A percentile compares a stretch with the other conserved stretches of the same genome.
These are phyloP conservation scores for Suhomyces emberorum DNA, from an alignment of 805 yeast genomes.

Conservation along the genomic window DNA sequence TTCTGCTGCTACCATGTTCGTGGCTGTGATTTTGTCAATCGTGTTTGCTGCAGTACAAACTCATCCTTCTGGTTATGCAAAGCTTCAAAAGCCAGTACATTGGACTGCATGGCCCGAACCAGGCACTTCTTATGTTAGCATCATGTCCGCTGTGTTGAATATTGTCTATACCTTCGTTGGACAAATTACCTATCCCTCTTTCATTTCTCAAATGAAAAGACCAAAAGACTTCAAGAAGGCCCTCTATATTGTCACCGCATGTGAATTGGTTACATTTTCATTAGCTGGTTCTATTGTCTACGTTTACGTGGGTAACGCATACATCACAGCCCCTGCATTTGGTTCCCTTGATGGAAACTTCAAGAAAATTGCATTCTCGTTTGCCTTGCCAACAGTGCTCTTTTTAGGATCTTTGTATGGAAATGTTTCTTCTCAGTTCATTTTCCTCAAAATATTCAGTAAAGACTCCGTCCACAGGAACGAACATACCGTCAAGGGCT, in stretches of 20 bases:
- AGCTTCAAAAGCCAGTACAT: slow-evolving; percentile 29
- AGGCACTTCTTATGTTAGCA: slow-evolving; percentile 53
- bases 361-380: slow-evolving; percentile 56
- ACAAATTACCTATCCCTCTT: slow-evolving; percentile 61
- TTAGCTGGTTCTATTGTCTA: slow-evolving; percentile 58
- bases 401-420: slow-evolving; percentile 56
- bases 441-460: slow-evolving; percentile 46
- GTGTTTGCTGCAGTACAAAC: slow-evolving; percentile 51
- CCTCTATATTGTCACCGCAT: slow-evolving; percentile 46
- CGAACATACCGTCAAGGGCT: slow-evolving; percentile 48
- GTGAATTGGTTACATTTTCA: slow-evolving; percentile 48
- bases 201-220: slow-evolving; percentile 55
- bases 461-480: slow-evolving; percentile 42
- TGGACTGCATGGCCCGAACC: slow-evolving; percentile 48
- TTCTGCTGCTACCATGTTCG: slow-evolving; percentile 55
- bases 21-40: slow-evolving; percentile 52
- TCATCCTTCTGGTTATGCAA: slow-evolving; percentile 42
- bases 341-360: slow-evolving; percentile 47
- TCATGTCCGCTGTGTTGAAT: slow-evolving; percentile 55
- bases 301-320: slow-evolving; percentile 53
- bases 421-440: slow-evolving; percentile 51
- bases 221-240: slow-evolving; percentile 60
- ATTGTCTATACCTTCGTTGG: slow-evolving; percentile 64
- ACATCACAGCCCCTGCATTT: slow-evolving; percentile 58
- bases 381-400: slow-evolving; percentile 57